Evolutionary conservation across 176 grass and related monocot species (phyloP).

Genomic region (Phyllostachys edulis): DNA sequence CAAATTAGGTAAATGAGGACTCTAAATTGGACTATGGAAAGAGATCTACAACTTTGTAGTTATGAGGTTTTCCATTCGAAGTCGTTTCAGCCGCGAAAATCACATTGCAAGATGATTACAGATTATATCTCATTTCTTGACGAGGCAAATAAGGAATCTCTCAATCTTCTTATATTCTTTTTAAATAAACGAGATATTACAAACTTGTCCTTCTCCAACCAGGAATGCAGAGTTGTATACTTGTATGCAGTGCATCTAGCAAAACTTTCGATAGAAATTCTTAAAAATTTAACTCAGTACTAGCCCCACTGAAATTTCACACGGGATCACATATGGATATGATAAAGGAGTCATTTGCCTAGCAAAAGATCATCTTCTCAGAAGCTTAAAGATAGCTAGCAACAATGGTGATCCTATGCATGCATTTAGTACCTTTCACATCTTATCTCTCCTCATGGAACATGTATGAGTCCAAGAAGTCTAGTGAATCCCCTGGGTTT

Average conservation of each 20-base stretch:
- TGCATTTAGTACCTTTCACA: not conserved
- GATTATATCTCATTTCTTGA: too few relatives aligned
- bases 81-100: too few relatives aligned
- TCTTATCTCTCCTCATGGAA: not conserved
- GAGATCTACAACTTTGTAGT: too few relatives aligned
- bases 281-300: not conserved
- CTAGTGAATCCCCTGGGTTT: not conserved
- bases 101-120: too few relatives aligned
- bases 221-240: not conserved
- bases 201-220: not conserved
- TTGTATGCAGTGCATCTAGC: not conserved
- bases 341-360: not conserved
- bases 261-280: not conserved
- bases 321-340: not conserved
- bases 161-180: too few relatives aligned
- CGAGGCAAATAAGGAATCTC: too few relatives aligned
- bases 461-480: not conserved
- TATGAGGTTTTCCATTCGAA: too few relatives aligned
- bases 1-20: too few relatives aligned
- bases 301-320: not conserved
- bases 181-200: too few relatives aligned
- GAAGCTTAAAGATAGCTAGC: not conserved
- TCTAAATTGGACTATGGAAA: too few relatives aligned
- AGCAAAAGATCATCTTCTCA: not conserved
- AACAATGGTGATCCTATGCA: conserved; percentile 1